These are phyloP conservation scores for Thecaphora thlaspeos DNA, from an alignment of 1,284 basidiomycete genomes.

Conservation along the genomic window DNA sequence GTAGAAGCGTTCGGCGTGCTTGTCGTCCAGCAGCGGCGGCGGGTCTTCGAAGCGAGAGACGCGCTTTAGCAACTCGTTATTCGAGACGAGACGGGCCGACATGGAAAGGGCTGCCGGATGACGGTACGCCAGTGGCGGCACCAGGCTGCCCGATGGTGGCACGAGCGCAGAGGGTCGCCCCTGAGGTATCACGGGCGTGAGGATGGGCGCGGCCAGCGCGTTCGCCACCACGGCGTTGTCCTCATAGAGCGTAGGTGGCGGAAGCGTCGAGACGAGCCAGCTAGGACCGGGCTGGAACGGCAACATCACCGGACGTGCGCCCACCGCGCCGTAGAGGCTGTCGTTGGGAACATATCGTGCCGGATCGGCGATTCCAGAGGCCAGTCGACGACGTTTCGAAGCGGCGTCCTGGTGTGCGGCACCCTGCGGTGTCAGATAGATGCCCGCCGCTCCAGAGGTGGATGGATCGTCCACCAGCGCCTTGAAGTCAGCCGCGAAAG, in stretches of 20 bases:
- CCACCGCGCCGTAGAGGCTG: slow-evolving; percentile 45
- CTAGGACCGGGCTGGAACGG: slow-evolving; percentile 46
- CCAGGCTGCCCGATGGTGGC: slow-evolving; percentile 38
- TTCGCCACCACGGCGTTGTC: slow-evolving; percentile 36
- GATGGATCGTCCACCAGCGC: slow-evolving; percentile 37
- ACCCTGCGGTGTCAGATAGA: slow-evolving; percentile 40
- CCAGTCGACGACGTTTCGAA: slow-evolving; percentile 44
- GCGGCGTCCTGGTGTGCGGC: slow-evolving; percentile 31
- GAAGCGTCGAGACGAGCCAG: slow-evolving; percentile 46
- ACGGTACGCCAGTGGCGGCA: slow-evolving; percentile 42
- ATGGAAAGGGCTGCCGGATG: slow-evolving; percentile 42
- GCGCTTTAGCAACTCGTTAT: slow-evolving; percentile 35
- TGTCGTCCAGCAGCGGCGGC: slow-evolving; percentile 48
- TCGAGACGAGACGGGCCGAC: slow-evolving; percentile 38
- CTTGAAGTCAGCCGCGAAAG: slow-evolving; percentile 45
- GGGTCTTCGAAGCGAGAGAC: slow-evolving; percentile 47
- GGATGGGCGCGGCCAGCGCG: slow-evolving; percentile 39
- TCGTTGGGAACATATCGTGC: slow-evolving; percentile 45
- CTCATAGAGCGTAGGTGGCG: slow-evolving; percentile 33
- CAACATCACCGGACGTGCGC: slow-evolving; percentile 36
- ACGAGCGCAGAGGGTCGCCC: slow-evolving; percentile 43
- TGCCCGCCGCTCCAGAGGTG: slow-evolving; percentile 19
- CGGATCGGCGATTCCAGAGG: slow-evolving; percentile 44
- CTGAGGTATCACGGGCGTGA: slow-evolving; percentile 47
- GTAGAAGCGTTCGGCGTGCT: slow-evolving; percentile 53